Conservation (phyloP, 345 rosid species). For the Camelina sativa region DNA sequence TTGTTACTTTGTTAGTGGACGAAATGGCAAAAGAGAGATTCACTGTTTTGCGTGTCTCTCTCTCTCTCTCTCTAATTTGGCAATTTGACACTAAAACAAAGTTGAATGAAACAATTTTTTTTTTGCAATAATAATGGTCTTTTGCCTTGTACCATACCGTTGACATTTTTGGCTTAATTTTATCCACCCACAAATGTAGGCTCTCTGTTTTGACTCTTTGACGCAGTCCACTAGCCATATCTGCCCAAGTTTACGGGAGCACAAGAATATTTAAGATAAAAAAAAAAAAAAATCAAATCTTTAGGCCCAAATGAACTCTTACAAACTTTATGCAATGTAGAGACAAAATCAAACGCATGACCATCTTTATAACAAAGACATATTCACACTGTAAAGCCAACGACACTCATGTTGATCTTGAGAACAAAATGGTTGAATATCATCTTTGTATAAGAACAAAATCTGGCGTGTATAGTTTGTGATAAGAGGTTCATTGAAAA, state of each 20-base stretch:
- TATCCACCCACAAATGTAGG: background rate
- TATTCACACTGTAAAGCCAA: background rate
- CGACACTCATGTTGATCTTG: background rate
- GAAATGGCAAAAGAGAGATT: background rate
- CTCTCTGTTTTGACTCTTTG: constrained; percentile 9
- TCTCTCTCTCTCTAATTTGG: background rate
- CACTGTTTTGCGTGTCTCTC: background rate
- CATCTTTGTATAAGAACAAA: background rate
- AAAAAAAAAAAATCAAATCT: background rate
- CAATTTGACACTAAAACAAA: background rate
- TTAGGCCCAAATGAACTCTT: background rate
- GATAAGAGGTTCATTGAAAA: too few relatives aligned
- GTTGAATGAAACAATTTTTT: background rate
- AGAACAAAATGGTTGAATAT: background rate
- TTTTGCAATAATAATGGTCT: constrained; percentile 3
- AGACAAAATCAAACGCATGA: background rate
- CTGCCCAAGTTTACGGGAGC: background rate
- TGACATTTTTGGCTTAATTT: background rate
- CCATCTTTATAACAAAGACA: too few relatives aligned
- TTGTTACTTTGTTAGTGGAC: background rate
- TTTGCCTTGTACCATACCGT: constrained; percentile 1
- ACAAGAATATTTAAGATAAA: too few relatives aligned
- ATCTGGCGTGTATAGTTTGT: too few relatives aligned
- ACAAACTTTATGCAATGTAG: background rate
- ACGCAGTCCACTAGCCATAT: background rate